A percentile compares a stretch with the other conserved stretches of the same genome.
Evolutionary conservation across 805 yeast genomes (phyloP).

Genomic region (Pichia paraexigua): DNA sequence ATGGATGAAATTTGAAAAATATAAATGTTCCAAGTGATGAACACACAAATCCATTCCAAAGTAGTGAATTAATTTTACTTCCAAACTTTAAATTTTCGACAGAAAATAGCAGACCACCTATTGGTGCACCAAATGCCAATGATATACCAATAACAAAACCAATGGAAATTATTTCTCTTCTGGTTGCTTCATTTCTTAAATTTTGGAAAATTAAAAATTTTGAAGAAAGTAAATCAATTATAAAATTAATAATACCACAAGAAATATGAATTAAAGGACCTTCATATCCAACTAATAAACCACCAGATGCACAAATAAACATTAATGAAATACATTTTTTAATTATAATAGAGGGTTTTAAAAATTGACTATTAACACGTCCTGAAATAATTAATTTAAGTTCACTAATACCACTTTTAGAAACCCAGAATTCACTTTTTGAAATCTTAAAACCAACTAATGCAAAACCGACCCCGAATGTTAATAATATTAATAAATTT

Average conservation of each 20-base stretch:
- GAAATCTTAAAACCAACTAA: slow-evolving; percentile 29
- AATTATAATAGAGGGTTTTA: slow-evolving; percentile 44
- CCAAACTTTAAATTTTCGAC: slow-evolving; percentile 61
- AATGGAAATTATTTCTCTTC: slow-evolving; percentile 62
- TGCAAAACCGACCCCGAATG: slow-evolving; percentile 33
- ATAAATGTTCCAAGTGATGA: slow-evolving; percentile 67
- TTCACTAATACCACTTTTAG: slow-evolving; percentile 66
- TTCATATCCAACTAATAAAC: slow-evolving; percentile 78
- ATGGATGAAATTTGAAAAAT: slow-evolving; percentile 44
- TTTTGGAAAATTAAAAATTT: slow-evolving; percentile 6
- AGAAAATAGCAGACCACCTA: slow-evolving; percentile 79
- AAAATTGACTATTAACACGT: slow-evolving; percentile 42
- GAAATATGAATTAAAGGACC: slow-evolving; percentile 83
- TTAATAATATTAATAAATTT: slow-evolving; percentile 24
- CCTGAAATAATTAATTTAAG: slow-evolving; percentile 65
- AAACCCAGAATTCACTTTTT: slow-evolving; percentile 30
- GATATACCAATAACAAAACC: slow-evolving; percentile 81
- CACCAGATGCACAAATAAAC: slow-evolving; percentile 57
- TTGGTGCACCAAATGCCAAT: slow-evolving; percentile 79
- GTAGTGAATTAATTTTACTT: slow-evolving; percentile 51
- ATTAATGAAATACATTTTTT: slow-evolving; percentile 52
- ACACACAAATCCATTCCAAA: slow-evolving; percentile 82
- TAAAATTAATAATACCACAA: slow-evolving; percentile 43
- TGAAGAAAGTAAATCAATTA: slow-evolving; percentile 28
- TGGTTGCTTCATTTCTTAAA: slow-evolving; percentile 43